Percentiles rank a stretch among this genome's conserved stretches.
Conservation (phyloP, 148 eudicot genomes). For the Silene latifolia region DNA sequence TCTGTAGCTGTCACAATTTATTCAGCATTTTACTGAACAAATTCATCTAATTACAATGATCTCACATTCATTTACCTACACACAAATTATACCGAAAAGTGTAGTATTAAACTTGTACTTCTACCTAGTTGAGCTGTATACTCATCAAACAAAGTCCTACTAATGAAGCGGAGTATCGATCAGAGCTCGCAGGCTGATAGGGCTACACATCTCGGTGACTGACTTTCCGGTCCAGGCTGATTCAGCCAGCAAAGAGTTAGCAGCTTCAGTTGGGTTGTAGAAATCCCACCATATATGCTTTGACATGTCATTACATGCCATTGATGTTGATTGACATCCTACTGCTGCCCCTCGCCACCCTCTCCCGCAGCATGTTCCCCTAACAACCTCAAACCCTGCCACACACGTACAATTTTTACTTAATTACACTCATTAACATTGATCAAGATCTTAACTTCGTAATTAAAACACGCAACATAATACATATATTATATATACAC, state of each 20-base stretch:
- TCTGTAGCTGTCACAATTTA: too few relatives aligned
- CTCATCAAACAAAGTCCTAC: not conserved
- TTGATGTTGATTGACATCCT: slow-evolving; percentile 42
- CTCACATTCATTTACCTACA: too few relatives aligned
- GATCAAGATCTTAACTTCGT: too few relatives aligned
- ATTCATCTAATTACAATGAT: too few relatives aligned
- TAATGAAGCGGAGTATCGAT: slow-evolving; percentile 13
- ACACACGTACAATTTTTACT: not conserved
- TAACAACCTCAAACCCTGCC: slow-evolving; percentile 33
- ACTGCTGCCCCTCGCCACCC: slow-evolving; percentile 40
- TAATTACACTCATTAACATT: not conserved
- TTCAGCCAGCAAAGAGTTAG: slow-evolving; percentile 50
- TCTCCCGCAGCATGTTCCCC: slow-evolving; percentile 56
- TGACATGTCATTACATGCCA: slow-evolving; percentile 39
- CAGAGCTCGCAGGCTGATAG: slow-evolving; percentile 36
- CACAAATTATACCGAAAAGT: too few relatives aligned
- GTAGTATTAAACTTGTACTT: too few relatives aligned
- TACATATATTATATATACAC: too few relatives aligned
- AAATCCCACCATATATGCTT: slow-evolving; percentile 60
- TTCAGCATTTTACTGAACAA: too few relatives aligned
- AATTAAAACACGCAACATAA: too few relatives aligned
- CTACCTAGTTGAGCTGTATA: too few relatives aligned
- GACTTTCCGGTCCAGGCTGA: slow-evolving; percentile 58
- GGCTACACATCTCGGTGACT: slow-evolving; percentile 41
- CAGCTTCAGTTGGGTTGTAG: slow-evolving; percentile 49